These are phyloP conservation scores for Thermothelomyces thermophilus DNA, from an alignment of 2,329 filamentous ascomycete genomes.

Conservation along the genomic window DNA sequence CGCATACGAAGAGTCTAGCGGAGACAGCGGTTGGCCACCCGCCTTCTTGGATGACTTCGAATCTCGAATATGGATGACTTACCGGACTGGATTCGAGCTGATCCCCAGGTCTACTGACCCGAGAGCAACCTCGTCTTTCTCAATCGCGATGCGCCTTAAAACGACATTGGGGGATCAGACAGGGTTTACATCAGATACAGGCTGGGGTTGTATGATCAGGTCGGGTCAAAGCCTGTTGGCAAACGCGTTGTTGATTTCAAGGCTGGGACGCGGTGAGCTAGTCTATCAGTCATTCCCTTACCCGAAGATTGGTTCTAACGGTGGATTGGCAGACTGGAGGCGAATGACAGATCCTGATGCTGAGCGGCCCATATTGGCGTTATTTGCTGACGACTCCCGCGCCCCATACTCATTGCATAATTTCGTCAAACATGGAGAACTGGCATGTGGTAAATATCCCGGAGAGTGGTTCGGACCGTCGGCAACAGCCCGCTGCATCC, in stretches of 20 bases:
- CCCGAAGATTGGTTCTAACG: background rate
- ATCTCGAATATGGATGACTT: conserved; percentile 92
- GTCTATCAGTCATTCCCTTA: background rate
- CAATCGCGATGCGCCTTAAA: conserved; percentile 76
- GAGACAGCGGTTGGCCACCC: conserved; percentile 66
- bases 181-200: conserved; percentile 87
- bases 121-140: conserved; percentile 64
- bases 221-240: conserved; percentile 90
- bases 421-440: conserved; percentile 83
- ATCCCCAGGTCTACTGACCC: conserved; percentile 76
- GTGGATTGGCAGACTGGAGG: conserved; percentile 60
- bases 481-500: conserved; percentile 87
- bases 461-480: conserved; percentile 99
- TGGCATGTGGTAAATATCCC: conserved; percentile 85
- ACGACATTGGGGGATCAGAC: conserved; percentile 69
- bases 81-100: conserved; percentile 75
- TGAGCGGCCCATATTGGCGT: conserved; percentile 65
- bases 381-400: conserved; percentile 80
- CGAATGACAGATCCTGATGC: conserved; percentile 49
- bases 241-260: conserved; percentile 68
- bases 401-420: conserved; percentile 93
- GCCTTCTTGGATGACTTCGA: conserved; percentile 89
- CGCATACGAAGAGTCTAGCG: conserved; percentile 40
- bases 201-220: conserved; percentile 98
- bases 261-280: conserved; percentile 67